phyloP scores from a whole-genome alignment of 371 early-diverging fungal genomes.

The Mortierella sp. region DNA sequence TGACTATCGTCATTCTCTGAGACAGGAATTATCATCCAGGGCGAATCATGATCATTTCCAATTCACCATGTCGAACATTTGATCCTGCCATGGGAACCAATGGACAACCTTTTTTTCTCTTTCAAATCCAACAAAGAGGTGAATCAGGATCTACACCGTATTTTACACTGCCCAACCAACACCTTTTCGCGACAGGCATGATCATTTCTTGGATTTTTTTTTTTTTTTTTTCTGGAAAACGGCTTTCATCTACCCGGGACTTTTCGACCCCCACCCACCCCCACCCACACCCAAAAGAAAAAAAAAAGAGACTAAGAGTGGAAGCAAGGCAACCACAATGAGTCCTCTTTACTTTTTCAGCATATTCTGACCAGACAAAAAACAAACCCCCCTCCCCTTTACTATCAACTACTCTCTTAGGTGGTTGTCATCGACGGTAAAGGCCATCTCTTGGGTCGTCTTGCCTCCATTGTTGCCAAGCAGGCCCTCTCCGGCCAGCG shows the following conservation, averaged over 20 bases:
- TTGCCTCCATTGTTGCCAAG: constrained; percentile 99
- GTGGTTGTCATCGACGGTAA: constrained; percentile 99
- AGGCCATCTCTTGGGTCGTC: constrained; percentile 99
- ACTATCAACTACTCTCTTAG: constrained; percentile 53
- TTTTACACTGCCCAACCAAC: too few species aligned
- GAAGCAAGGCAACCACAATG: background rate
- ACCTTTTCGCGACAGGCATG: too few species aligned
- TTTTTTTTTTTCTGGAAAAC: too few species aligned
- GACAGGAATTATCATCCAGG: background rate
- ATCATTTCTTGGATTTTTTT: too few species aligned
- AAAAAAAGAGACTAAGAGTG: background rate
- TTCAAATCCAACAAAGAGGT: too few species aligned
- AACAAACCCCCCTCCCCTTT: background rate
- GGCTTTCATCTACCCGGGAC: too few species aligned
- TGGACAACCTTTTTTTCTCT: too few species aligned
- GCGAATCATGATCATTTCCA: background rate
- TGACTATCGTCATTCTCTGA: background rate
- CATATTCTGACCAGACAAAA: constrained; percentile 8
- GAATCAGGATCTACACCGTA: too few species aligned
- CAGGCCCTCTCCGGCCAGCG: constrained; percentile 98
- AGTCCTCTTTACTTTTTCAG: background rate
- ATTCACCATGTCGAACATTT: background rate
- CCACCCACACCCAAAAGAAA: background rate
- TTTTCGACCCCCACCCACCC: too few species aligned
- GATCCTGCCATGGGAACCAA: constrained; percentile 3